These are phyloP conservation scores for Fusarium nelsonii DNA, from an alignment of 2,329 filamentous ascomycete genomes.

Conservation along the genomic window DNA sequence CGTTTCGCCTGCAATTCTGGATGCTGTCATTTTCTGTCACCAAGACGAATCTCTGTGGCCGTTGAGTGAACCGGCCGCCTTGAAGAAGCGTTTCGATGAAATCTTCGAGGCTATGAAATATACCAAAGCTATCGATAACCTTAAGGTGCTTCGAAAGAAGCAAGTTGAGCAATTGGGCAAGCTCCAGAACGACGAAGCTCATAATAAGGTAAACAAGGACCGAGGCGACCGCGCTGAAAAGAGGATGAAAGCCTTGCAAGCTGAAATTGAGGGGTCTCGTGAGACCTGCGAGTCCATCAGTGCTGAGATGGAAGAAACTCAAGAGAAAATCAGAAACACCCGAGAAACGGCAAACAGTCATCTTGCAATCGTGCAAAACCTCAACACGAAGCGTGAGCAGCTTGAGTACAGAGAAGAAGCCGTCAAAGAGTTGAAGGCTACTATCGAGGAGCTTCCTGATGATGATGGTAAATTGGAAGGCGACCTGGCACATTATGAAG, in stretches of 20 bases:
- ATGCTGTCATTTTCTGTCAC: conserved; percentile 98
- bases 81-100: conserved; percentile 97
- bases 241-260: conserved; percentile 71
- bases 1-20: conserved; percentile 89
- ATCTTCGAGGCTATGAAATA: conserved; percentile 98
- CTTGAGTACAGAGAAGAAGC: conserved; percentile 77
- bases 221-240: conserved; percentile 80
- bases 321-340: conserved; percentile 71
- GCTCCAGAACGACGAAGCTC: conserved; percentile 79
- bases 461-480: conserved; percentile 80
- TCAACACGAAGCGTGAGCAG: conserved; percentile 82
- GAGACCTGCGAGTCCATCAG: conserved; percentile 70
- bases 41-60: conserved; percentile 99
- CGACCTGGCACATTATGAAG: conserved; percentile 81
- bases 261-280: conserved; percentile 72
- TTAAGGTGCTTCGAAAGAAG: conserved; percentile 87
- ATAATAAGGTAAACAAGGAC: conserved; percentile 87
- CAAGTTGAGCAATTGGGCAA: conserved; percentile 80
- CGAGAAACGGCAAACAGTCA: conserved; percentile 80
- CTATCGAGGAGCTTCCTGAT: conserved; percentile 82
- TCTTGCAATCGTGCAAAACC: conserved; percentile 77
- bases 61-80: conserved; percentile 83
- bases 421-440: conserved; percentile 75
- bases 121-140: conserved; percentile 95
- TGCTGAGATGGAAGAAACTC: conserved; percentile 71